Conservation (phyloP, 192 early-diverging fungal genomes). For the Coemansia asiatica region DNA sequence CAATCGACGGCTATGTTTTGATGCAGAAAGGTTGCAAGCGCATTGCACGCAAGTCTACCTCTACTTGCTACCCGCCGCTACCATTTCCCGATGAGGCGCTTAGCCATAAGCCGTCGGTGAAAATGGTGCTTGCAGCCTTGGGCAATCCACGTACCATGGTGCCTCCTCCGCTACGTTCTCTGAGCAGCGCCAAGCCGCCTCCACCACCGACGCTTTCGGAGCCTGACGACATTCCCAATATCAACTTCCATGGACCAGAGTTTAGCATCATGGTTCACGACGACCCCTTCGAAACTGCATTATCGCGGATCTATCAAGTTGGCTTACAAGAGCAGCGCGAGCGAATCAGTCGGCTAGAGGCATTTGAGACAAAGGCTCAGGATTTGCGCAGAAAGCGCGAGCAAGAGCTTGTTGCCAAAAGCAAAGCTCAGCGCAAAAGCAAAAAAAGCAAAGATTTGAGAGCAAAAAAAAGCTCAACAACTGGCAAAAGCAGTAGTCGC, state of each 20-base stretch:
- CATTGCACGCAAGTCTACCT: conserved; percentile 43
- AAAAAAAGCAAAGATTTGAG: not conserved
- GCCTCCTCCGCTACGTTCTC: conserved; percentile 44
- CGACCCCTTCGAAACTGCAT: conserved; percentile 58
- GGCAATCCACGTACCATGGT: conserved; percentile 37
- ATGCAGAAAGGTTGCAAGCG: conserved; percentile 55
- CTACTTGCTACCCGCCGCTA: conserved; percentile 34
- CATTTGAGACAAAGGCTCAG: conserved; percentile 47
- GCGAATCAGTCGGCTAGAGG: conserved; percentile 48
- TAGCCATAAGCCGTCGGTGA: conserved; percentile 15
- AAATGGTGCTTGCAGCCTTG: conserved; percentile 32
- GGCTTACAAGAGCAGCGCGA: conserved; percentile 55
- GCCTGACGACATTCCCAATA: conserved; percentile 49
- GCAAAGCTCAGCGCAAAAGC: not conserved
- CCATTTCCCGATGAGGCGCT: conserved; percentile 21
- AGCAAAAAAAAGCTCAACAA: not conserved
- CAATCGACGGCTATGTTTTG: conserved; percentile 51
- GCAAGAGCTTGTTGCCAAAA: conserved; percentile 17
- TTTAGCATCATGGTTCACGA: conserved; percentile 54
- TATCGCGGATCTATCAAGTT: conserved; percentile 51
- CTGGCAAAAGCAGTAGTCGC: not conserved
- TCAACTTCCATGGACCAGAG: conserved; percentile 44
- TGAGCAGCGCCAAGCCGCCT: conserved; percentile 20
- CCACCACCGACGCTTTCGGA: conserved; percentile 29
- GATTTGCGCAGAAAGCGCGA: conserved; percentile 34